These are phyloP conservation scores for Cinchona pubescens DNA, from an alignment of 257 asterid species.

Conservation along the genomic window DNA sequence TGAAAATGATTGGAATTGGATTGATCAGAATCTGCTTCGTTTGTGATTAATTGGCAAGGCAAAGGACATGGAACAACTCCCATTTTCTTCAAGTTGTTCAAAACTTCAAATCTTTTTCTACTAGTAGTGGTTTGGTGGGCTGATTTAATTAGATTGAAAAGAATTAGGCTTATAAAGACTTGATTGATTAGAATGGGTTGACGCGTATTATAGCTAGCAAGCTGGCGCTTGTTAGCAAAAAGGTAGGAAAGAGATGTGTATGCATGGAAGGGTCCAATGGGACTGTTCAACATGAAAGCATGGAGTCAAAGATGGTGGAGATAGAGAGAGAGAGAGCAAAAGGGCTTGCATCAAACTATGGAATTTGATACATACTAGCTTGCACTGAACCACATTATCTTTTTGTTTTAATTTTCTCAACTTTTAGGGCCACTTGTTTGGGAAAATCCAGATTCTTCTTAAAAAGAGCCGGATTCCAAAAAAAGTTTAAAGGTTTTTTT, in stretches of 20 bases:
- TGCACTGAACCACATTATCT: conserved; percentile 7
- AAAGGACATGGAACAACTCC: conserved; percentile 27
- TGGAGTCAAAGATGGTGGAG: conserved; percentile 15
- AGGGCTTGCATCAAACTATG: not conserved
- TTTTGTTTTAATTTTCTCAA: not conserved
- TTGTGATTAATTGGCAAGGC: conserved; percentile 18
- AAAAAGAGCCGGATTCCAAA: not conserved
- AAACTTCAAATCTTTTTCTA: no score
- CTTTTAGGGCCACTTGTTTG: not conserved
- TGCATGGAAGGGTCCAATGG: not conserved
- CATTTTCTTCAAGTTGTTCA: conserved; percentile 23
- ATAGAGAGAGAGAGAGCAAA: no score
- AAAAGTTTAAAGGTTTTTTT: not conserved
- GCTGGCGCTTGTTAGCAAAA: not conserved
- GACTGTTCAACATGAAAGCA: conserved; percentile 1
- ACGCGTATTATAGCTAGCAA: conserved; percentile 3
- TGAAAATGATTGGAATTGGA: conserved; percentile 13
- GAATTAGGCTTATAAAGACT: not conserved
- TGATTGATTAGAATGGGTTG: not conserved
- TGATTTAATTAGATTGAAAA: no score
- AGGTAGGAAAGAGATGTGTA: not conserved
- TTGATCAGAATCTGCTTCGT: conserved; percentile 30
- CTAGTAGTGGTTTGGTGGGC: not conserved
- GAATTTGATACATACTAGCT: not conserved
- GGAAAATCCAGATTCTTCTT: conserved; percentile 10